Conservation (phyloP, 345 rosid species). For the Trapa bicornis region DNA sequence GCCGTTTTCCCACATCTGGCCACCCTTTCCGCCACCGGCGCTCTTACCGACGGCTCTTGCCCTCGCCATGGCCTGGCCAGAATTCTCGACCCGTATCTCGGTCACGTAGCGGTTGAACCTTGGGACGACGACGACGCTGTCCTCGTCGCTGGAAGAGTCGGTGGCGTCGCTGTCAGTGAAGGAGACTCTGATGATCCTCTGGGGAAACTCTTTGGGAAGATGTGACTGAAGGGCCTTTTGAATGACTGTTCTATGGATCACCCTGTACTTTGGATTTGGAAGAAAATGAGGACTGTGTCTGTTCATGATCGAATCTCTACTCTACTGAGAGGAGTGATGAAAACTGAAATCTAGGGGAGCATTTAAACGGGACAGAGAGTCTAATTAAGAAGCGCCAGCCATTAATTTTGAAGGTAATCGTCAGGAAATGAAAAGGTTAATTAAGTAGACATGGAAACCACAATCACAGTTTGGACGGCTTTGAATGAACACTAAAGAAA, state of each 20-base stretch:
- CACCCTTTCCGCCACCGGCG: background rate
- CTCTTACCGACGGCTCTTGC: background rate
- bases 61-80: background rate
- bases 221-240: background rate
- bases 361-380: background rate
- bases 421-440: background rate
- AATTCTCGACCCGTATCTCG: background rate
- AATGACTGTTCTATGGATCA: background rate
- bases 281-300: background rate
- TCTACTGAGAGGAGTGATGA: background rate
- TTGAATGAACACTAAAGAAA: too few relatives aligned
- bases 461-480: too few relatives aligned
- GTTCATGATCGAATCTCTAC: background rate
- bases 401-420: background rate
- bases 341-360: background rate
- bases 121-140: background rate
- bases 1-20: background rate
- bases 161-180: conserved; percentile 6
- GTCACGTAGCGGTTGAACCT: conserved; percentile 1
- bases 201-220: background rate
- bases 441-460: too few relatives aligned
- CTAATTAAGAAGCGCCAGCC: too few relatives aligned
- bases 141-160: conserved; percentile 7
- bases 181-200: background rate
- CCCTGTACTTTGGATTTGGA: background rate